Evolutionary conservation across 345 rosid species (phyloP), one percentile per base, ranked within the genome.

Genomic region (Trapa incisa): DNA sequence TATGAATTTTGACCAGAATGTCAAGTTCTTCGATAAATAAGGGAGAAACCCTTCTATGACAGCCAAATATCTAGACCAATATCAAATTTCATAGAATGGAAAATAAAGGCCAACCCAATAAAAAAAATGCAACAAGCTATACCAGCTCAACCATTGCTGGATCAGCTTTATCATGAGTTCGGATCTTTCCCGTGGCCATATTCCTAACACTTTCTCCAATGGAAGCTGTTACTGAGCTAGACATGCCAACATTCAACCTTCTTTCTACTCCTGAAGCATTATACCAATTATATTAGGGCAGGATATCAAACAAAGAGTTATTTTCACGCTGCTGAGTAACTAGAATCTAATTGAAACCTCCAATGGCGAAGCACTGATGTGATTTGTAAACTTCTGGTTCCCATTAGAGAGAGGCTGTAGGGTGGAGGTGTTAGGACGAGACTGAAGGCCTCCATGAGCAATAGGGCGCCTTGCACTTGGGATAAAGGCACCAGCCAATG

Each of bases 61-160:
- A 54, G n/a, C 7, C 56, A 50, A 5, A 54, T 5, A 22, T 6
- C 60, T 2, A n/a, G 1, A 22, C 11, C 9, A 54, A 33, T 22
- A n/a, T n/a, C 4, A 9, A 9, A 54, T n/a, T 16, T 6, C 11
- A 22, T 22, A 54, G 60, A 54, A 54, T 22, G 9, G 33, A 22
- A n/a, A 54, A 4, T 0, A 6, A 54, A 54, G 29, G 13, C 9
- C 32, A 15, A 68, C 4, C n/a, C 29, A 22, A 22, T 22, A 22
- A 22, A 65, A 1, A 37, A 6, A 29, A 43, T 39, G 12, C 35
- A 35, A 1, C 16, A 17, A 35, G 60, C 15, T 48, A 72, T 48
- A 93, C 98, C 97, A 88, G 96, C 81, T 94, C 99, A 68, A 85
- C 95, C 10, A 97, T 94, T n/a, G 99, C 99, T 33, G 92, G 91